These are phyloP conservation scores for Salisapilia sapeloensis DNA, from an alignment of 352 stramenopile species.

Conservation along the genomic window DNA sequence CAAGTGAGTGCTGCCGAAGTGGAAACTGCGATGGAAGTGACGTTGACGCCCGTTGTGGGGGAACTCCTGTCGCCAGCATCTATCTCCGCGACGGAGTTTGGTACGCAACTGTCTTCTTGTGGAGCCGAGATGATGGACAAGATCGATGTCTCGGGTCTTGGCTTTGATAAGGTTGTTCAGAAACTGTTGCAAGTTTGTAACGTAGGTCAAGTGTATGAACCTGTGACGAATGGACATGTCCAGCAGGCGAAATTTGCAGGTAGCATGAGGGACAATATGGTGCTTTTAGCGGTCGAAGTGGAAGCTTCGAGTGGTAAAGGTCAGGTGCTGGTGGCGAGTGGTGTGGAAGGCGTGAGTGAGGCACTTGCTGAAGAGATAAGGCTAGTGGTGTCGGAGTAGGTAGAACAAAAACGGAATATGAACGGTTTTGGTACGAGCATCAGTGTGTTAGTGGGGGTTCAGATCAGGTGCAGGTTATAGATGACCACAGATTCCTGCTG, in stretches of 20 bases:
- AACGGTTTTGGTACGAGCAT: no score
- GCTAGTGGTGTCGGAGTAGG: no score
- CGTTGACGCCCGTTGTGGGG: slow-evolving; percentile 36
- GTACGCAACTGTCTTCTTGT: slow-evolving; percentile 35
- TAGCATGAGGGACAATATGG: slow-evolving; percentile 30
- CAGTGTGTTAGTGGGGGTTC: no score
- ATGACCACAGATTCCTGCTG: no score
- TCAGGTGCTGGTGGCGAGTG: no score
- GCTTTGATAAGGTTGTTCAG: slow-evolving; percentile 29
- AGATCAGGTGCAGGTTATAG: no score
- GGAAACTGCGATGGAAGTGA: slow-evolving; percentile 22
- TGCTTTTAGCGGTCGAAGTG: no score
- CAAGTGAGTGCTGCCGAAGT: slow-evolving; percentile 35
- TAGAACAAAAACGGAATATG: no score
- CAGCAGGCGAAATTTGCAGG: slow-evolving; percentile 52
- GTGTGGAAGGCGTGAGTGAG: no score
- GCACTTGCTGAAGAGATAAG: no score
- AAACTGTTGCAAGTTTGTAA: slow-evolving; percentile 36
- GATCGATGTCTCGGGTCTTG: slow-evolving; percentile 34
- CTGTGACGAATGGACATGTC: slow-evolving; percentile 47
- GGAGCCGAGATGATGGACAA: slow-evolving; percentile 35
- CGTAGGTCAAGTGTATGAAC: slow-evolving; percentile 56
- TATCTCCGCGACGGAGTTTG: slow-evolving; percentile 57
- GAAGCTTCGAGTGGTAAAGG: no score
- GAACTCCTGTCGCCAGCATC: slow-evolving; percentile 57